These are phyloP conservation scores for Sclerotinia glacialis DNA, from an alignment of 2,329 filamentous ascomycete genomes.

Conservation along the genomic window DNA sequence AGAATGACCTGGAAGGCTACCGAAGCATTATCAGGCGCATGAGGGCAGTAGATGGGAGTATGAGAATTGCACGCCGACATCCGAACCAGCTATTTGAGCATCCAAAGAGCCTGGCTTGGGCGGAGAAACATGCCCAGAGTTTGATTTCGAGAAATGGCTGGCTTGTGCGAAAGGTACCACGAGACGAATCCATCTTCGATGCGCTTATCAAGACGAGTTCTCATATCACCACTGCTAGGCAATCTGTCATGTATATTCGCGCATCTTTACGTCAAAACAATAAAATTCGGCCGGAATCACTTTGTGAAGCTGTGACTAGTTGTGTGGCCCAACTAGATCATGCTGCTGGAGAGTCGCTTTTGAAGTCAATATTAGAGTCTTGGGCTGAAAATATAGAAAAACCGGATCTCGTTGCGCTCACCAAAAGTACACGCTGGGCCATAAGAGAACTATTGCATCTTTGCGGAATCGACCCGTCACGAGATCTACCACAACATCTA, in stretches of 20 bases:
- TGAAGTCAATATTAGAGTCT: constrained; percentile 29
- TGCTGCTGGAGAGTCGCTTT: constrained; percentile 29
- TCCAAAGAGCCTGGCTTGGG: constrained; percentile 31
- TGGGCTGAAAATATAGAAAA: constrained; percentile 27
- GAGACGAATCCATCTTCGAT: constrained; percentile 34
- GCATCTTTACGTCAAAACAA: constrained; percentile 34
- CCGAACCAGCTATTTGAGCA: constrained; percentile 7
- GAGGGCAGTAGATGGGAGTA: constrained; percentile 29
- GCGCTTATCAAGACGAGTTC: constrained; percentile 34
- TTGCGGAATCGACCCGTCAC: constrained; percentile 29
- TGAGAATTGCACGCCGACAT: constrained; percentile 19
- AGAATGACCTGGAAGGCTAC: constrained; percentile 32
- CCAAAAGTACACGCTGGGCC: constrained; percentile 25
- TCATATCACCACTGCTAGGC: constrained; percentile 27
- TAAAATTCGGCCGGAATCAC: constrained; percentile 27
- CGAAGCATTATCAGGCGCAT: constrained; percentile 34
- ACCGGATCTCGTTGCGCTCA: constrained; percentile 22
- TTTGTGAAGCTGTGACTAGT: constrained; percentile 28
- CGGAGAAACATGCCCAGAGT: constrained; percentile 25
- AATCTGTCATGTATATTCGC: constrained; percentile 31
- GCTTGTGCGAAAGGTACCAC: constrained; percentile 32
- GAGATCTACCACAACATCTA: constrained; percentile 18
- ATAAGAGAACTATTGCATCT: constrained; percentile 32
- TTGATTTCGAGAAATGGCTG: constrained; percentile 26
- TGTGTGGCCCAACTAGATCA: constrained; percentile 32